Percentiles rank a stretch among this genome's conserved stretches.
These are phyloP conservation scores for Avena sativa DNA, from an alignment of 176 grass and related monocot genomes.

Conservation along the genomic window DNA sequence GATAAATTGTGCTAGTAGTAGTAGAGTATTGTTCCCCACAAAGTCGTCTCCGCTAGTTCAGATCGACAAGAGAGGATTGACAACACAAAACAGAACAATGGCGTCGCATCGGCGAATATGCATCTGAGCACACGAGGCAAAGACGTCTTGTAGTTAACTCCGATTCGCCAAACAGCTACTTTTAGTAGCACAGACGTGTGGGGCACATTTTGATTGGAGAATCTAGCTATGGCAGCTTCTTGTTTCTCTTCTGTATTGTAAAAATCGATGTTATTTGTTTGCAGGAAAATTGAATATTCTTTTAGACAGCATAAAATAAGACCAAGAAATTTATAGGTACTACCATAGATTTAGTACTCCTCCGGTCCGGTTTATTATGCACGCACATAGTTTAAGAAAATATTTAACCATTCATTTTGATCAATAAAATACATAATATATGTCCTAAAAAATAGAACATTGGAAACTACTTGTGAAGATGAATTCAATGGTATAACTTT, in stretches of 20 bases:
- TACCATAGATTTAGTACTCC: no score
- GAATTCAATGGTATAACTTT: no score
- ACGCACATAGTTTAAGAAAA: no score
- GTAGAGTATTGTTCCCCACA: no score
- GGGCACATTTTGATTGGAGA: not conserved
- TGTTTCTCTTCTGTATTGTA: not conserved
- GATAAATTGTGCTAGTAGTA: no score
- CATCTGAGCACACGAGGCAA: conserved; percentile 25
- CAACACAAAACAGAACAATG: not conserved
- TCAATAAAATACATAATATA: no score
- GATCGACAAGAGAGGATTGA: not conserved
- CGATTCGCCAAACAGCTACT: not conserved
- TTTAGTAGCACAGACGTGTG: not conserved
- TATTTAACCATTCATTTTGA: no score
- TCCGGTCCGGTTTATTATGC: no score
- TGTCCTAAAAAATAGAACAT: no score
- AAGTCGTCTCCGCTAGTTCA: not conserved
- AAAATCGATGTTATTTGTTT: not conserved
- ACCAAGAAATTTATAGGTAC: no score
- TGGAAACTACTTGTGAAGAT: no score
- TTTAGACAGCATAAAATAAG: no score
- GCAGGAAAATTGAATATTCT: not conserved
- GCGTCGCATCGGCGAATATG: not conserved
- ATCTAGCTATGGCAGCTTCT: not conserved
- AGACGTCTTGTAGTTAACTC: not conserved